phyloP scores from a whole-genome alignment of 169 alveolate genomes.

The Plasmodium cynomolgi region DNA sequence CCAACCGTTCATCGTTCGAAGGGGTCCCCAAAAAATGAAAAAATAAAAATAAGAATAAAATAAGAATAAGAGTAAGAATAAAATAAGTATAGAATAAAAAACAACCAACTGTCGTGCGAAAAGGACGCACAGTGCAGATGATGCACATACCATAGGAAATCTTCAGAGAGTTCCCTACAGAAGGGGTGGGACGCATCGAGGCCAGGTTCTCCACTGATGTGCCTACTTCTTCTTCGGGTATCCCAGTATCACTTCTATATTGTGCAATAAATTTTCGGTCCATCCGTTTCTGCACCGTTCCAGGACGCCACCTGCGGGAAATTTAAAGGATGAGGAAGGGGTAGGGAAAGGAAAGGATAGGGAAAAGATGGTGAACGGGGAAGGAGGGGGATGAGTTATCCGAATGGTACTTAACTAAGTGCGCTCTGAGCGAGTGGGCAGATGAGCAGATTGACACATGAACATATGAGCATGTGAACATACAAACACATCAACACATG shows the following conservation, averaged over 20 bases:
- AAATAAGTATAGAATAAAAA: too few relatives aligned
- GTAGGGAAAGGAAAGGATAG: neutral
- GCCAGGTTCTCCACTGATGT: neutral
- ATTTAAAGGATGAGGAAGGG: neutral
- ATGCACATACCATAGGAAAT: neutral
- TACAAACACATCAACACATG: too few relatives aligned
- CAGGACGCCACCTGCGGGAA: conserved; percentile 37
- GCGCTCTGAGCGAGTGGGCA: neutral
- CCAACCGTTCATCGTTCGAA: neutral
- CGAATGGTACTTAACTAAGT: neutral
- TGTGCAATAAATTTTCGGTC: conserved; percentile 43
- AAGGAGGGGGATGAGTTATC: neutral
- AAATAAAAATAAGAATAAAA: neutral
- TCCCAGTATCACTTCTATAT: conserved; percentile 61
- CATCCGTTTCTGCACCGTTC: conserved; percentile 74
- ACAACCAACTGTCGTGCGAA: neutral
- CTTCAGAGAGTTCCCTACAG: neutral
- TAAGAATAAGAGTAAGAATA: neutral
- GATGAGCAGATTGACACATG: neutral
- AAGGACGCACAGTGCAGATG: neutral
- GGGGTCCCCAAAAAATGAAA: neutral
- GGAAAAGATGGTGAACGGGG: neutral
- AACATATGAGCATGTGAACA: too few relatives aligned
- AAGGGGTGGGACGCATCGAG: neutral
- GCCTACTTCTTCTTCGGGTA: conserved; percentile 55